Evolutionary conservation across 2,329 filamentous ascomycete genomes (phyloP).

Genomic region (Alternaria gansuensis): DNA sequence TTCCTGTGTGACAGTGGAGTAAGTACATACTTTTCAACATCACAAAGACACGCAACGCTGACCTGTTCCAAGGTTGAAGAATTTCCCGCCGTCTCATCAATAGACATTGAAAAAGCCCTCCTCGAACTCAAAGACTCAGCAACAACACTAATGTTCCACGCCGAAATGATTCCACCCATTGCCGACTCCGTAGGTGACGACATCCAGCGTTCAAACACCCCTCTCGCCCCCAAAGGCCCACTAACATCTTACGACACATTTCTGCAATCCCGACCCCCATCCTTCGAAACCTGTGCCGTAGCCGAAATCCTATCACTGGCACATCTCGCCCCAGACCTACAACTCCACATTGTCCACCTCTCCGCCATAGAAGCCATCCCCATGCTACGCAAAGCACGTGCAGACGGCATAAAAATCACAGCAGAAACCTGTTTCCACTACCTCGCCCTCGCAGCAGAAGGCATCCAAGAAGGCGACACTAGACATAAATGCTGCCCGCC

Average conservation of each 20-base stretch:
- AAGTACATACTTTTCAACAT: slow-evolving; percentile 53
- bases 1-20: slow-evolving; percentile 97
- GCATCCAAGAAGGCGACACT: slow-evolving; percentile 84
- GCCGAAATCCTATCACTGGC: slow-evolving; percentile 85
- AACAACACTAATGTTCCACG: slow-evolving; percentile 98
- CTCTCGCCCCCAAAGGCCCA: slow-evolving; percentile 74
- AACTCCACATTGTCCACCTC: slow-evolving; percentile 92
- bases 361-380: slow-evolving; percentile 90
- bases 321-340: slow-evolving; percentile 79
- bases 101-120: slow-evolving; percentile 83
- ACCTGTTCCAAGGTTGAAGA: slow-evolving; percentile 76
- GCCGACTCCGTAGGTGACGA: slow-evolving; percentile 80
- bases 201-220: slow-evolving; percentile 73
- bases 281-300: slow-evolving; percentile 91
- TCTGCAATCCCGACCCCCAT: slow-evolving; percentile 85
- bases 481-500: slow-evolving; percentile 95
- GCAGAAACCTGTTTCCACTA: slow-evolving; percentile 98
- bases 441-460: slow-evolving; percentile 82
- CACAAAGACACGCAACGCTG: slow-evolving; percentile 26
- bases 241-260: slow-evolving; percentile 87
- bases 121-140: slow-evolving; percentile 78
- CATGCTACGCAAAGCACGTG: slow-evolving; percentile 76
- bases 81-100: slow-evolving; percentile 86
- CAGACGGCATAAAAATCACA: slow-evolving; percentile 81
- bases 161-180: slow-evolving; percentile 95